phyloP scores from a whole-genome alignment of 2,329 filamentous ascomycete genomes.

The Sordariomycetes sp. region DNA sequence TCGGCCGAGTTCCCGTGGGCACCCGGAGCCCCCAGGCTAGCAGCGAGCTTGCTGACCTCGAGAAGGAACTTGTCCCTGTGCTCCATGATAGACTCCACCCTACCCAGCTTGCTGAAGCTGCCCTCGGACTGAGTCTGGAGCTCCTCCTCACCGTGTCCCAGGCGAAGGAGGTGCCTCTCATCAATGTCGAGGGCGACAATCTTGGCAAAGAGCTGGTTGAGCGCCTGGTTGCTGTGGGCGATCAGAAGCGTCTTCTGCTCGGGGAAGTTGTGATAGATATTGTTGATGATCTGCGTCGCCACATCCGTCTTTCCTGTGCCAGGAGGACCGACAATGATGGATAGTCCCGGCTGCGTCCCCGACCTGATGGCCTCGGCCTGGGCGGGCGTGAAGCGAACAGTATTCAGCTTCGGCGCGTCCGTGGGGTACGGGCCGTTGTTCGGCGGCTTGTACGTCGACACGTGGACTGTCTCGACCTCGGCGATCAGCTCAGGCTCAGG shows the following conservation, averaged over 20 bases:
- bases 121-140: conserved; percentile 58
- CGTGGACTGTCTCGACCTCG: conserved; percentile 56
- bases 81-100: conserved; percentile 90
- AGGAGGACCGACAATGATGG: conserved; percentile 85
- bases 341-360: conserved; percentile 86
- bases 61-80: conserved; percentile 65
- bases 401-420: conserved; percentile 70
- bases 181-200: conserved; percentile 96
- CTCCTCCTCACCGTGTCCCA: conserved; percentile 93
- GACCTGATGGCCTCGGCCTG: conserved; percentile 90
- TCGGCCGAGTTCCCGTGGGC: conserved; percentile 95
- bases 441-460: conserved; percentile 79
- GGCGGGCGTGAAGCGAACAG: conserved; percentile 76
- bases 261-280: conserved; percentile 97
- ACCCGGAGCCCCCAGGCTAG: conserved; percentile 73
- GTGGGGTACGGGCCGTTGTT: conserved; percentile 84
- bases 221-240: conserved; percentile 92
- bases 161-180: conserved; percentile 77
- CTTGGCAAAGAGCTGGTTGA: conserved; percentile 96
- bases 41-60: conserved; percentile 77
- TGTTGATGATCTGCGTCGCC: conserved; percentile 95
- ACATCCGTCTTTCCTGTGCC: conserved; percentile 99
- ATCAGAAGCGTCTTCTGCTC: conserved; percentile 82
- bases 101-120: conserved; percentile 86
- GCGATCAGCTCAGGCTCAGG: conserved; percentile 51